These are phyloP conservation scores for Paramecium octaurelia DNA, from an alignment of 73 alveolate species.

Conservation along the genomic window DNA sequence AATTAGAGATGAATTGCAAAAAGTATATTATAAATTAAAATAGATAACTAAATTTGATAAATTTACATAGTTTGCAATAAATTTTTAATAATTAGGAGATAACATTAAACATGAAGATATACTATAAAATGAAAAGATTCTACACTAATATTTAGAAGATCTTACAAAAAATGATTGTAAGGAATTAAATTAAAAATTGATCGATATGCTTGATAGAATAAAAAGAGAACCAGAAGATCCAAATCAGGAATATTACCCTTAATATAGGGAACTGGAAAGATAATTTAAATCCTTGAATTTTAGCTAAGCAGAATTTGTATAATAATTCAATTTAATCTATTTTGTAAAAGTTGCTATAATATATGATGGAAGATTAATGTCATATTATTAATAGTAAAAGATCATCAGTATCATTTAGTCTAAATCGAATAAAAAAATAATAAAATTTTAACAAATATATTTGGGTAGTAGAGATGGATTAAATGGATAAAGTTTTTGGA, in stretches of 20 bases:
- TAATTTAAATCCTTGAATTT: not conserved
- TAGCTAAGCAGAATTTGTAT: not conserved
- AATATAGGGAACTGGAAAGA: not conserved
- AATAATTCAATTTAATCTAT: not conserved
- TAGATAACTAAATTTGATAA: not conserved
- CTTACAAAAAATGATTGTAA: not conserved
- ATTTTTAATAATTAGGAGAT: not conserved
- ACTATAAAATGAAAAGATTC: not conserved
- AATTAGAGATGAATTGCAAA: not conserved
- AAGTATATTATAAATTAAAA: not conserved
- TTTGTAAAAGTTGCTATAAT: not conserved
- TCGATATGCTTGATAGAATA: not conserved
- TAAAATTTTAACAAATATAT: not conserved
- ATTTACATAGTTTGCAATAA: not conserved
- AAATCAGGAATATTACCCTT: not conserved
- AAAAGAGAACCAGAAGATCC: not conserved
- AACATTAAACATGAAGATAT: not conserved
- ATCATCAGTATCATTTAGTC: not conserved
- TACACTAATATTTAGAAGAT: not conserved
- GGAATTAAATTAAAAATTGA: not conserved
- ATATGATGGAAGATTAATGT: not conserved
- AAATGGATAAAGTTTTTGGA: not conserved
- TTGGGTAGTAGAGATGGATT: not conserved
- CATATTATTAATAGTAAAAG: not conserved
- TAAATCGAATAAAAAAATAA: not conserved